Evolutionary conservation across 257 asterid species (phyloP), one percentile per base, ranked within the genome.

Genomic region (Galeopsis tetrahit): DNA sequence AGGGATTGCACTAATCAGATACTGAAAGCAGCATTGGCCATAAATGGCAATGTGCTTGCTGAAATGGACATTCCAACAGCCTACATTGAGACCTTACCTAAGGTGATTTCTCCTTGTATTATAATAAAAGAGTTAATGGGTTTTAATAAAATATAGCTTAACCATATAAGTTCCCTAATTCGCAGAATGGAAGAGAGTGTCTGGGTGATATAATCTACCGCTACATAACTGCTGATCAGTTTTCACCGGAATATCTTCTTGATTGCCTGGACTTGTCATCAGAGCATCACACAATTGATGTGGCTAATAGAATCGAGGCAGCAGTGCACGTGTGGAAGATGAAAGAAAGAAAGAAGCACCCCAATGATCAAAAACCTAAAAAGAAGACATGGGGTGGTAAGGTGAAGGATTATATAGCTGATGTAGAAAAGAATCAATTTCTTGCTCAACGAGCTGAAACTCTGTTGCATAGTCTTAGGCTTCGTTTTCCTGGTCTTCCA

Each of bases 1-100:
- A 87, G 95, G 85, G 99, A 95, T 77, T 95, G 96, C 84, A 87
- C 97, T 5, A 90, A 88, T 85, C 99, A 95, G 95, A 87, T 95
- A 66, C 72, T 90, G 80, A 95, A 95, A 84, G 99, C 99, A 0
- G 97, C 99, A 10, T 79, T 95, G 82, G 98, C 99, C 62, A 95
- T 95, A 62, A 95, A 95, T 69, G 76, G 92, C 78, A 92, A 85
- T 59, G 97, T 90, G 73, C 94, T 95, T 57, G 75, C 96, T 60
- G 98, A 95, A 79, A 92, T 95, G 98, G 98, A 90, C 71, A 90
- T 89, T 83, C 99, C 98, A 44, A 51, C 78, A 68, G 96, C 96
- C 32, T 95, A 92, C 77, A 68, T 88, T 21, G 96, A 90, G 66
- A 79, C 95, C 28, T 81, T 95, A 60, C 99, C 99, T n/a, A 95